phyloP scores from a whole-genome alignment of 2,329 filamentous ascomycete genomes.

The Phialophora expanda region DNA sequence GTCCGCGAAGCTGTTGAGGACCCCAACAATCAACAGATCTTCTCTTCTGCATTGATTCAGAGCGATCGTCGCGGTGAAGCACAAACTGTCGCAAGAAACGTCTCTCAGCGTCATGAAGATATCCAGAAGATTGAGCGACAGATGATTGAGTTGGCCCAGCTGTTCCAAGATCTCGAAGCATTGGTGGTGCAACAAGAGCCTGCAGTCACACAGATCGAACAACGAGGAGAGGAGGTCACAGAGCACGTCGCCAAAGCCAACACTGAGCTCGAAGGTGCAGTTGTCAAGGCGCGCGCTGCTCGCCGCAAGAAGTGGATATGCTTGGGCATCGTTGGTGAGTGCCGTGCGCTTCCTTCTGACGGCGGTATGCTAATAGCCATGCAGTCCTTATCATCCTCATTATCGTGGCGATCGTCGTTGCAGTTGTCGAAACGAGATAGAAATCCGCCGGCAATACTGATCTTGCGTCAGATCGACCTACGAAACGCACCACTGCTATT shows the following conservation, averaged over 20 bases:
- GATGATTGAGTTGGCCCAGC: conserved; percentile 81
- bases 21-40: conserved; percentile 73
- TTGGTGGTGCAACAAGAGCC: conserved; percentile 86
- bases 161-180: conserved; percentile 89
- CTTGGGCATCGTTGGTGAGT: conserved; percentile 72
- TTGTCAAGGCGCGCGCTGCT: conserved; percentile 77
- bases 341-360: conserved; percentile 18
- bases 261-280: conserved; percentile 78
- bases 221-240: conserved; percentile 82
- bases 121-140: conserved; percentile 92
- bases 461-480: conserved; percentile 2
- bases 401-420: conserved; percentile 54
- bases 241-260: conserved; percentile 86
- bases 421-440: conserved; percentile 51
- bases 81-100: conserved; percentile 76
- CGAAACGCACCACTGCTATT: not conserved
- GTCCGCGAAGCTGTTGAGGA: conserved; percentile 78
- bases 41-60: conserved; percentile 65
- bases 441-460: conserved; percentile 3
- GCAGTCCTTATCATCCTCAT: conserved; percentile 61
- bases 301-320: conserved; percentile 98
- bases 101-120: conserved; percentile 80
- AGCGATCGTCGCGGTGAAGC: conserved; percentile 82
- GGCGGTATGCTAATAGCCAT: conserved; percentile 16
- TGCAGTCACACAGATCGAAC: conserved; percentile 78